Base-by-base conservation (phyloP, 176 grass and related monocot species). In the Musa troglodytarum region DNA sequence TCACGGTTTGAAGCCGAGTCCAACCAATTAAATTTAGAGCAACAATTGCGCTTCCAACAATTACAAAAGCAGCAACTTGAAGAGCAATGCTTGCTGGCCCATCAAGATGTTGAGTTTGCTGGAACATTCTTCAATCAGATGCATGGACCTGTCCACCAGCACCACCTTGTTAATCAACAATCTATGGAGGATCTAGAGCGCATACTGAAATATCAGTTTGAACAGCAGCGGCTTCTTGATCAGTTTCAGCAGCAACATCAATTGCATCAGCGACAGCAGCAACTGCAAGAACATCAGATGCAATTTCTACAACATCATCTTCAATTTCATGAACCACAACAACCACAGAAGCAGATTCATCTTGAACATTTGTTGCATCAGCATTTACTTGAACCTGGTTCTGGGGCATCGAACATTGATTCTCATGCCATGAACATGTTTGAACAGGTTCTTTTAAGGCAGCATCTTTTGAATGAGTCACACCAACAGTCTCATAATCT, bases 311-410 rank as follows among this genome's bases (percentile, higher is more conserved):
- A 89, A 53, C 88, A 87, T 23, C 84, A 90, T 28, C 90, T 93
- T 11, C 94, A 98, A 8, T 79, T 88, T 1, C 86, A 85, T 28
- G 53, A 74, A 17, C 52, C 52, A 5, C 34, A 43, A 74, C 72
- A 74, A 57, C 21, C 23, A 10, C 88, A 96, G 19, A 83, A 96
- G 23, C 86, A 96, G 25, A 77, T 99, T 54, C 72, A 95, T 75
- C 76, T 95, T 0, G 96, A 99, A 77, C 86, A 99, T 75, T 85
- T 99, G 77, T 65, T 99, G 72, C 90, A 89, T 74, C 87, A 90
- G n/a, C 81, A 92, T 73, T 79, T 93, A 75, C 89, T 90, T 66
- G 72, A 84, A 85, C 77, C 91, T 62, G 61, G 71, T 71, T 81
- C 85, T 81, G 85, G 91, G 72, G 86, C 83, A 77, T 67, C 71